These are phyloP conservation scores for Penicillium antarcticum DNA, from an alignment of 495 filamentous ascomycete species.

Conservation along the genomic window DNA sequence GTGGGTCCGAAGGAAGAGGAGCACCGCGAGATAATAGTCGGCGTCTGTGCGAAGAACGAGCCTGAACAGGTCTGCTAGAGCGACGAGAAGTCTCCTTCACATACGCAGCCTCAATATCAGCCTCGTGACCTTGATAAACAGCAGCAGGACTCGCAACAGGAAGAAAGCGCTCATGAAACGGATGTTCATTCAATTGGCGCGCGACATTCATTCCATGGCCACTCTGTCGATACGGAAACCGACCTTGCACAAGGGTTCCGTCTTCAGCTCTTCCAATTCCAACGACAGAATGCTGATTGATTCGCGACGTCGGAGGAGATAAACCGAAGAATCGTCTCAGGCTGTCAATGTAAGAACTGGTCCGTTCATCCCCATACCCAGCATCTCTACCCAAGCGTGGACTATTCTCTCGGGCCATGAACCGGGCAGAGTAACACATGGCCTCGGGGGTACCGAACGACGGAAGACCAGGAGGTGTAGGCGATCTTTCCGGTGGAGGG, in stretches of 20 bases:
- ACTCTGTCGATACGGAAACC: constrained; percentile 37
- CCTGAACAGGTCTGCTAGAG: background rate
- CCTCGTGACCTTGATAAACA: background rate
- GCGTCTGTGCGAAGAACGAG: background rate
- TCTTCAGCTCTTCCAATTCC: constrained; percentile 33
- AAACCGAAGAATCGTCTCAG: constrained; percentile 30
- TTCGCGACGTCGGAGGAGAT: constrained; percentile 4
- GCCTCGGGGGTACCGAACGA: constrained; percentile 46
- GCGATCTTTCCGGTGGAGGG: constrained; percentile 38
- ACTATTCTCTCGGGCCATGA: constrained; percentile 7
- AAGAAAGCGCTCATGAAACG: constrained; percentile 29
- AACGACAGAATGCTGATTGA: constrained; percentile 1
- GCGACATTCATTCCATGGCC: constrained; percentile 31
- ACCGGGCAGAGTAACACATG: constrained; percentile 28
- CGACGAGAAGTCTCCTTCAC: background rate
- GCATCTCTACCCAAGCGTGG: background rate
- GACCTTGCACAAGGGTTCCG: constrained; percentile 36
- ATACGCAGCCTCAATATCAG: background rate
- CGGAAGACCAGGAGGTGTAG: constrained; percentile 47
- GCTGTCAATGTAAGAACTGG: constrained; percentile 17
- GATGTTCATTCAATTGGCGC: constrained; percentile 30
- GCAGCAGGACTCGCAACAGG: constrained; percentile 14
- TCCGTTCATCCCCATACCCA: background rate
- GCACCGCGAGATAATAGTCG: background rate
- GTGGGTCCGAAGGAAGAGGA: background rate